Evolutionary conservation across 345 rosid genomes (phyloP).

Genomic region (Sonneratia alba): DNA sequence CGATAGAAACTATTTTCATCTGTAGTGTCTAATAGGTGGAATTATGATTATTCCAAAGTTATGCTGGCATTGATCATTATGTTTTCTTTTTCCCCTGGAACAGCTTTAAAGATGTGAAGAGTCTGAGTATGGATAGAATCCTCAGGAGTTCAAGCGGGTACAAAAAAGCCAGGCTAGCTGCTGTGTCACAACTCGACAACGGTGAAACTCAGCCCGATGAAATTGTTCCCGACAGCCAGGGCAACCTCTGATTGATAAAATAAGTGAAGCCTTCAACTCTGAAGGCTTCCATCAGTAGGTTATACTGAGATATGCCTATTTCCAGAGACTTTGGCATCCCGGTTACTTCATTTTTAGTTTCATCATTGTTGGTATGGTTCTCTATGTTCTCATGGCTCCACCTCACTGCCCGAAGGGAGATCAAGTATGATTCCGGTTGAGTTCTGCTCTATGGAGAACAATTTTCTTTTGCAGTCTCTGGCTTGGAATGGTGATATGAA

Average conservation of each 20-base stretch:
- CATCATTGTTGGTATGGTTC: not conserved
- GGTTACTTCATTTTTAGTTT: not conserved
- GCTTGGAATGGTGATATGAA: not conserved
- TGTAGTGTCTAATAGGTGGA: no score
- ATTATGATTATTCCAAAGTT: no score
- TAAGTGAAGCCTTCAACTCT: not conserved
- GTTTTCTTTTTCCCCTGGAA: not conserved
- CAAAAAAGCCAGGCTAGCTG: constrained; percentile 44
- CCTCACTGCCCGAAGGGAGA: not conserved
- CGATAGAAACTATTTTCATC: not conserved
- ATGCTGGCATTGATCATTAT: not conserved
- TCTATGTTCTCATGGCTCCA: not conserved
- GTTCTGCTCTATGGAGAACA: not conserved
- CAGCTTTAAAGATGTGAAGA: constrained; percentile 22
- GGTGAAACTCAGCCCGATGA: constrained; percentile 35
- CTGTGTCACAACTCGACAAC: constrained; percentile 28
- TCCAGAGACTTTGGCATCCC: not conserved
- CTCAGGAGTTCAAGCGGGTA: constrained; percentile 44
- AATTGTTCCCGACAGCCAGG: constrained; percentile 43
- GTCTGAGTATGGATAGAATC: constrained; percentile 28
- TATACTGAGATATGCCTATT: not conserved
- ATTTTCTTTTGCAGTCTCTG: not conserved
- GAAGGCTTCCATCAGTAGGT: not conserved
- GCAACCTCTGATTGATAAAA: not conserved
- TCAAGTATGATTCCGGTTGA: not conserved